Evolutionary conservation across 805 yeast genomes (phyloP).

Genomic region (Jamesozyma hellenica): DNA sequence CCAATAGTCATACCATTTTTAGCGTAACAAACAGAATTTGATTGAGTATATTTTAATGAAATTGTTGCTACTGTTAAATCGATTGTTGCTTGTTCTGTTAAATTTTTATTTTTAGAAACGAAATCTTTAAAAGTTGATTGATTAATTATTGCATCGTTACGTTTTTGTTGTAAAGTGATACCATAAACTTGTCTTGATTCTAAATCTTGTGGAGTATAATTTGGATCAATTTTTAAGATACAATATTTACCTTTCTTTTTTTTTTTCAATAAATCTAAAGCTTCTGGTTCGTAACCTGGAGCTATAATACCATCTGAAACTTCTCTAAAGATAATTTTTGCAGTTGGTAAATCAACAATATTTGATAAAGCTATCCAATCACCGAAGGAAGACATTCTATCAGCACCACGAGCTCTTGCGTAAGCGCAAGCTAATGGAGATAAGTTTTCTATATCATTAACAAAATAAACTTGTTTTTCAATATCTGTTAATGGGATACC

Average conservation of each 20-base stretch:
- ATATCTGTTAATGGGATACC: conserved; percentile 84
- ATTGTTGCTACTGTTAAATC: conserved; percentile 95
- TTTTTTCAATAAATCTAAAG: conserved; percentile 73
- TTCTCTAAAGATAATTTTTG: conserved; percentile 92
- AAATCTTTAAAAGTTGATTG: conserved; percentile 83
- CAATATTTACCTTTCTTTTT: conserved; percentile 97
- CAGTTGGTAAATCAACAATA: conserved; percentile 92
- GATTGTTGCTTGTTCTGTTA: conserved; percentile 84
- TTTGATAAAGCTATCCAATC: conserved; percentile 95
- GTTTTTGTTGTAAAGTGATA: conserved; percentile 86
- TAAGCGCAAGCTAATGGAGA: conserved; percentile 95
- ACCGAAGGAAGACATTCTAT: conserved; percentile 97
- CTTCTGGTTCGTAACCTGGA: conserved; percentile 90
- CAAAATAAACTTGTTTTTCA: conserved; percentile 92
- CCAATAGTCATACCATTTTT: conserved; percentile 98
- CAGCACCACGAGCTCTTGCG: conserved; percentile 99
- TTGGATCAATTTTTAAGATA: conserved; percentile 89
- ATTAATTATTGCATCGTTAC: conserved; percentile 93
- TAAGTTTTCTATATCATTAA: conserved; percentile 83
- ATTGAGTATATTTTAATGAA: conserved; percentile 95
- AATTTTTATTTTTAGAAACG: conserved; percentile 72
- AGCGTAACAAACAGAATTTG: conserved; percentile 96
- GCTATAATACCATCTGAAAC: conserved; percentile 98
- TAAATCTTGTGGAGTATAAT: conserved; percentile 64
- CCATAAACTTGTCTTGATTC: conserved; percentile 96